Conservation (phyloP, 2,329 filamentous ascomycete species). For the Dothideomycetes sp. region DNA sequence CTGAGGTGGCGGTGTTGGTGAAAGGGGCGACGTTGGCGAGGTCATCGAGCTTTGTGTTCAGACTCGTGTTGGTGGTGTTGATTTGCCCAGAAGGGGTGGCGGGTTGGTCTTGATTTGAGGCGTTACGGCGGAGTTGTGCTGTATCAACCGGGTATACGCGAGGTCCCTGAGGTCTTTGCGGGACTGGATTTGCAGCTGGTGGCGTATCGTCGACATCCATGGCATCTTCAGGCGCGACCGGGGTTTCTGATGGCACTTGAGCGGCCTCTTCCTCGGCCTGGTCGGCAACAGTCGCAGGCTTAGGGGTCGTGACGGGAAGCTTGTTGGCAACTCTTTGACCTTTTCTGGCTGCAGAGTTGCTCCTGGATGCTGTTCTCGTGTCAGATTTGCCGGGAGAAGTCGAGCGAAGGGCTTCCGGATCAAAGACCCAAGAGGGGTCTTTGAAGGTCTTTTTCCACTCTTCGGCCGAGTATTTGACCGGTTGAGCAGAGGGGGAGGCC, state of each 20-base stretch:
- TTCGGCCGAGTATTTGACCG: conserved; percentile 31
- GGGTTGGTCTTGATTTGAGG: conserved; percentile 14
- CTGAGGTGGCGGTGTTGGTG: conserved; percentile 41
- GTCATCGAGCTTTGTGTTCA: conserved; percentile 38
- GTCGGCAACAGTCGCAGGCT: conserved; percentile 13
- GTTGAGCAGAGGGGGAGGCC: conserved; percentile 11
- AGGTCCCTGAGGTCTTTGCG: conserved; percentile 16
- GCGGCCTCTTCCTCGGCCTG: conserved; percentile 22
- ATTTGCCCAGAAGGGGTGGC: conserved; percentile 13
- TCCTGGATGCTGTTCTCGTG: conserved; percentile 5
- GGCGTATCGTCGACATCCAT: conserved; percentile 41
- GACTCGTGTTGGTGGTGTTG: conserved; percentile 2
- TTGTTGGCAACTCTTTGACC: conserved; percentile 6
- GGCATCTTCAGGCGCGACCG: too few species aligned
- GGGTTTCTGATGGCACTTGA: conserved; percentile 19
- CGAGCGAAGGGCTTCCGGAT: conserved; percentile 9
- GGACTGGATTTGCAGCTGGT: conserved; percentile 13
- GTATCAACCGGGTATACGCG: conserved; percentile 24
- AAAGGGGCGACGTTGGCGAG: conserved; percentile 43
- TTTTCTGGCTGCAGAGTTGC: conserved; percentile 8
- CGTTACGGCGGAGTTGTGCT: conserved; percentile 14
- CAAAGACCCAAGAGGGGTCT: conserved; percentile 32
- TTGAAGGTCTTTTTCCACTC: conserved; percentile 37
- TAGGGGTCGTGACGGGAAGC: conserved; percentile 2
- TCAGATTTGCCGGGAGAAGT: conserved; percentile 3